A percentile compares a stretch with the other conserved stretches of the same genome.
Evolutionary conservation across 371 early-diverging fungal species (phyloP).

Genomic region (Mucor velutinosus): DNA sequence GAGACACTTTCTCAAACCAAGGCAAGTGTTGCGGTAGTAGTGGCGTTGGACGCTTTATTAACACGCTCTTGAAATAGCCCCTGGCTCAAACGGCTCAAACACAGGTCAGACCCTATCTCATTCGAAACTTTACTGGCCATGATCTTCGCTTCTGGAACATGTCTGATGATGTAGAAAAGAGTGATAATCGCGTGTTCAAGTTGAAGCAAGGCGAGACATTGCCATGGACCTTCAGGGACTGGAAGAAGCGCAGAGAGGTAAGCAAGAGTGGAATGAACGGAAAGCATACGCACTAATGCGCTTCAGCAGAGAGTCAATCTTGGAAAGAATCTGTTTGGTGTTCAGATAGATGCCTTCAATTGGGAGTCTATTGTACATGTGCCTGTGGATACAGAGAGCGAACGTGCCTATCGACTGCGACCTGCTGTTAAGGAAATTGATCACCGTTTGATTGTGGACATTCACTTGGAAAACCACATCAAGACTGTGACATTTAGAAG

Average conservation of each 20-base stretch:
- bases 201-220: constrained; percentile 60
- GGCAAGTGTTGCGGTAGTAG: no score
- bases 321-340: constrained; percentile 63
- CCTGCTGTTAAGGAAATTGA: constrained; percentile 64
- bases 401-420: constrained; percentile 59
- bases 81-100: constrained; percentile 37
- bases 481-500: constrained; percentile 83
- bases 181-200: constrained; percentile 46
- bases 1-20: constrained; percentile 30
- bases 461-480: constrained; percentile 69
- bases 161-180: constrained; percentile 33
- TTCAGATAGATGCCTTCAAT: constrained; percentile 67
- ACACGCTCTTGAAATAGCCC: constrained; percentile 16
- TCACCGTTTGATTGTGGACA: constrained; percentile 78
- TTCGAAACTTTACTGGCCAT: constrained; percentile 80
- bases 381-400: constrained; percentile 76
- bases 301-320: constrained; percentile 19
- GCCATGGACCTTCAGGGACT: constrained; percentile 85
- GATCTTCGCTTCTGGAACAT: constrained; percentile 80
- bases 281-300: no score
- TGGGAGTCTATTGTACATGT: constrained; percentile 78
- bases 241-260: constrained; percentile 76
- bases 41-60: no score
- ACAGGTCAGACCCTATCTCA: constrained; percentile 64
- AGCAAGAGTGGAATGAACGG: neutral